These are phyloP conservation scores for Cyberlindnera euphorbiae DNA, from an alignment of 805 yeast species.

Conservation along the genomic window DNA sequence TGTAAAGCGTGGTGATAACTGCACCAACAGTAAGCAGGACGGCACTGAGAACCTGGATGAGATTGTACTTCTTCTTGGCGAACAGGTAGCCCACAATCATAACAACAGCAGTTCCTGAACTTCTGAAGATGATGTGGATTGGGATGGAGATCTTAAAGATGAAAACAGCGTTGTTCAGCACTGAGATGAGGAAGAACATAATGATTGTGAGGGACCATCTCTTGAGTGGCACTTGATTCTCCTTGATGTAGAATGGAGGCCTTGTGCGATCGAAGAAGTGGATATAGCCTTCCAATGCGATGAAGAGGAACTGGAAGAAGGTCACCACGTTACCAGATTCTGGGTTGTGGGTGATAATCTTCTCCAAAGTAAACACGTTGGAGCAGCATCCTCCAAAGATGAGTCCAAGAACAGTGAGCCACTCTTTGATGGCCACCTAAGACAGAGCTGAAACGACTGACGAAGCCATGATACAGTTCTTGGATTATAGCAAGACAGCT, in stretches of 20 bases:
- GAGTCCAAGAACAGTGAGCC: slow-evolving; percentile 24
- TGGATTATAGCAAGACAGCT: too few relatives aligned
- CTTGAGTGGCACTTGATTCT: slow-evolving; percentile 36
- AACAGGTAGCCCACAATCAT: slow-evolving; percentile 49
- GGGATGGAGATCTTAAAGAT: slow-evolving; percentile 57
- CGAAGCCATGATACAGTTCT: not conserved
- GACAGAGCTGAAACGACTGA: slow-evolving; percentile 14
- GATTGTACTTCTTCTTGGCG: slow-evolving; percentile 41
- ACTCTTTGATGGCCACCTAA: slow-evolving; percentile 20
- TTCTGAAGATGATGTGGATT: slow-evolving; percentile 59
- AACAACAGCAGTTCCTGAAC: slow-evolving; percentile 58
- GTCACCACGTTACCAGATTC: slow-evolving; percentile 50
- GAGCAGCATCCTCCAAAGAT: slow-evolving; percentile 74
- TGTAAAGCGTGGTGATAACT: slow-evolving; percentile 25
- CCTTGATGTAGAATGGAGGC: slow-evolving; percentile 29
- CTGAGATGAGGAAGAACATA: slow-evolving; percentile 46
- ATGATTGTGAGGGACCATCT: slow-evolving; percentile 43
- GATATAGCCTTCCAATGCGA: slow-evolving; percentile 40
- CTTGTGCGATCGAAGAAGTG: slow-evolving; percentile 30
- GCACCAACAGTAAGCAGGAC: slow-evolving; percentile 49
- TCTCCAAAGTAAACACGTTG: slow-evolving; percentile 61
- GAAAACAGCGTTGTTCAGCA: slow-evolving; percentile 56
- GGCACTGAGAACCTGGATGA: slow-evolving; percentile 46
- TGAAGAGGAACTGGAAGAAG: slow-evolving; percentile 50
- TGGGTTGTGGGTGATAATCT: slow-evolving; percentile 36